Conservation (phyloP, 2,329 filamentous ascomycete genomes). For the Verticillium alfalfae region DNA sequence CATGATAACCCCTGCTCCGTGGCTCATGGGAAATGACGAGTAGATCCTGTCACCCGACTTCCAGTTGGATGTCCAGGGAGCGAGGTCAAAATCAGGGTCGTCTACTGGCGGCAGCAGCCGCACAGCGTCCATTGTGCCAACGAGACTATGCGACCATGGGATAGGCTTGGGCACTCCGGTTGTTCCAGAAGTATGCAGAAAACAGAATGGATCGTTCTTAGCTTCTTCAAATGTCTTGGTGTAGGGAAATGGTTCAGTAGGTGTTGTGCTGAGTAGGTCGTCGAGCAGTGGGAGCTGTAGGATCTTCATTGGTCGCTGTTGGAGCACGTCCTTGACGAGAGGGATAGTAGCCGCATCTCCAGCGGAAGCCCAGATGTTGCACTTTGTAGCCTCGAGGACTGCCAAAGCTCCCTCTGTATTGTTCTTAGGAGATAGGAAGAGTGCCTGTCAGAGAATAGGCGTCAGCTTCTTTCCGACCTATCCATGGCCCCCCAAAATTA, state of each 20-base stretch:
- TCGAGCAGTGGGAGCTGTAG: conserved; percentile 20
- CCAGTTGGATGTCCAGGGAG: conserved; percentile 22
- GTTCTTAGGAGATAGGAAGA: conserved; percentile 27
- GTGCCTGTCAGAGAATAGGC: conserved; percentile 13
- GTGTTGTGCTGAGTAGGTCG: conserved; percentile 17
- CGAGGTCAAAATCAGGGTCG: conserved; percentile 17
- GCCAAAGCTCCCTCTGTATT: conserved; percentile 23
- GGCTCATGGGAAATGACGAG: conserved; percentile 27
- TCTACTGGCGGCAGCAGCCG: conserved; percentile 23
- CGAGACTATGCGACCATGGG: conserved; percentile 20
- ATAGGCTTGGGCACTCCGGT: conserved; percentile 36
- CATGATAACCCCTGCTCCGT: conserved; percentile 34
- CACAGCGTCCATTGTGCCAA: conserved; percentile 26
- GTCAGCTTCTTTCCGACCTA: background rate
- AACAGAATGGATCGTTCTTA: conserved; percentile 25
- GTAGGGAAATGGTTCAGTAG: conserved; percentile 17
- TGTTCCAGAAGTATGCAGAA: conserved; percentile 35
- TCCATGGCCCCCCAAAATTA: too few species aligned
- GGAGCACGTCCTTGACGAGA: conserved; percentile 15
- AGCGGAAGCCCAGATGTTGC: conserved; percentile 22
- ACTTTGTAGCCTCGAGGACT: conserved; percentile 23
- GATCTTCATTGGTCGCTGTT: conserved; percentile 18
- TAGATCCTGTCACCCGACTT: conserved; percentile 22
- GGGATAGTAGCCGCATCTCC: conserved; percentile 9
- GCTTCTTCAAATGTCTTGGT: conserved; percentile 24